These are phyloP conservation scores for Maudiozyma bulderi DNA, from an alignment of 805 yeast genomes.

Conservation along the genomic window DNA sequence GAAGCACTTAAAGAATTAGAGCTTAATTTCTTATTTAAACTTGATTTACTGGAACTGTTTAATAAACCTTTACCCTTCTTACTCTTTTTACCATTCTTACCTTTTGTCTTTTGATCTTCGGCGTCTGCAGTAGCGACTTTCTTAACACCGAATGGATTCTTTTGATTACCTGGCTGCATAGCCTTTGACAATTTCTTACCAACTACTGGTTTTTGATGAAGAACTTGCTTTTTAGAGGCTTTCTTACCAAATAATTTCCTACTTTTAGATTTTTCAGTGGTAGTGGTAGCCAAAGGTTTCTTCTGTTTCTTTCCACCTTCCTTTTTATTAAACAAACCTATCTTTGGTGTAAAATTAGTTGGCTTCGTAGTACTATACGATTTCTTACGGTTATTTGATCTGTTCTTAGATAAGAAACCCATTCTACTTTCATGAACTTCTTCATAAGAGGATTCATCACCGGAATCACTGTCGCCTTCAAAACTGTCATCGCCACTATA, in stretches of 20 bases:
- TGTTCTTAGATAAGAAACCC: not conserved
- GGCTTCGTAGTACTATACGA: constrained; percentile 1
- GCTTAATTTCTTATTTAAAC: not conserved
- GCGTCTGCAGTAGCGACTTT: not conserved
- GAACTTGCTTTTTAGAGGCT: not conserved
- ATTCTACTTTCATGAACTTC: not conserved
- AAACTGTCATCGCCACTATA: not conserved
- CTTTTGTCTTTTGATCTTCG: not conserved
- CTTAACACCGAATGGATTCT: not conserved
- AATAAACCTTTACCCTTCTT: not conserved
- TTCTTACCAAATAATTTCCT: not conserved
- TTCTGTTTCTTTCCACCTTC: not conserved
- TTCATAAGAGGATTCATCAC: not conserved
- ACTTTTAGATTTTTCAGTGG: not conserved
- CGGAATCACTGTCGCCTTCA: not conserved
- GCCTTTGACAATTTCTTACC: not conserved
- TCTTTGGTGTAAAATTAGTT: not conserved
- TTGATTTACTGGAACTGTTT: not conserved
- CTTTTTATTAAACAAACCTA: not conserved
- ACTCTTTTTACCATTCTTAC: not conserved
- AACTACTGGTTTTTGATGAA: not conserved
- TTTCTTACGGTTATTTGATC: not conserved
- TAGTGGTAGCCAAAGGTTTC: not conserved
- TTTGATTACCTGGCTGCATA: not conserved
- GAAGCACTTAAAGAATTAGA: not conserved